Evolutionary conservation across 1,284 basidiomycete species (phyloP).

Genomic region (Caloboletus firmus): DNA sequence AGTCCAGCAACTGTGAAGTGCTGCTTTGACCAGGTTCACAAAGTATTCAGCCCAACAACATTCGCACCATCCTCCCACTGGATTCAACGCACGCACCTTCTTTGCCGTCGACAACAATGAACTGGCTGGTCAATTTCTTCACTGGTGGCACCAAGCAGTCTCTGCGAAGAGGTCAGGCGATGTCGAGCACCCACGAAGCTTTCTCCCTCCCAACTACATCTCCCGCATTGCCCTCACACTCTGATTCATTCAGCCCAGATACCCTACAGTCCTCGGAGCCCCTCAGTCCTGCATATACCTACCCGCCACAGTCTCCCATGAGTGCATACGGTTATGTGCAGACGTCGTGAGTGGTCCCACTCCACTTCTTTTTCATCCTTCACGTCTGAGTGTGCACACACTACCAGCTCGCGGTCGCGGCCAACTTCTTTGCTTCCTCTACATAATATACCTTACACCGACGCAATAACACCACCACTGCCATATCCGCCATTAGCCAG

Average conservation of each 20-base stretch:
- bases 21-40: slow-evolving; percentile 15
- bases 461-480: slow-evolving; percentile 39
- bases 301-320: slow-evolving; percentile 62
- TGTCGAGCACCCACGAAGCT: slow-evolving; percentile 73
- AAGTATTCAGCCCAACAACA: slow-evolving; percentile 4
- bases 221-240: slow-evolving; percentile 52
- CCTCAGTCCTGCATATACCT: slow-evolving; percentile 58
- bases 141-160: slow-evolving; percentile 47
- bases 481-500: slow-evolving; percentile 72
- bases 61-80: background rate
- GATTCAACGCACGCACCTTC: slow-evolving; percentile 6
- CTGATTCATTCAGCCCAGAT: slow-evolving; percentile 58
- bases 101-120: slow-evolving; percentile 45
- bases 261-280: slow-evolving; percentile 50
- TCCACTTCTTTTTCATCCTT: slow-evolving; percentile 6
- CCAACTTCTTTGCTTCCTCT: slow-evolving; percentile 65
- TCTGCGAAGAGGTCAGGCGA: slow-evolving; percentile 56
- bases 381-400: slow-evolving; percentile 21
- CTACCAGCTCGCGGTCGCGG: slow-evolving; percentile 51
- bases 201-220: slow-evolving; percentile 76
- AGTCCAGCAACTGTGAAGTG: background rate
- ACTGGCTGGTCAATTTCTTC: slow-evolving; percentile 70
- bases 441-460: slow-evolving; percentile 52
- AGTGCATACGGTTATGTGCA: slow-evolving; percentile 58
- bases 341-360: slow-evolving; percentile 49